Evolutionary conservation across 192 early-diverging fungal species (phyloP).

Genomic region (Coemansia sp.): DNA sequence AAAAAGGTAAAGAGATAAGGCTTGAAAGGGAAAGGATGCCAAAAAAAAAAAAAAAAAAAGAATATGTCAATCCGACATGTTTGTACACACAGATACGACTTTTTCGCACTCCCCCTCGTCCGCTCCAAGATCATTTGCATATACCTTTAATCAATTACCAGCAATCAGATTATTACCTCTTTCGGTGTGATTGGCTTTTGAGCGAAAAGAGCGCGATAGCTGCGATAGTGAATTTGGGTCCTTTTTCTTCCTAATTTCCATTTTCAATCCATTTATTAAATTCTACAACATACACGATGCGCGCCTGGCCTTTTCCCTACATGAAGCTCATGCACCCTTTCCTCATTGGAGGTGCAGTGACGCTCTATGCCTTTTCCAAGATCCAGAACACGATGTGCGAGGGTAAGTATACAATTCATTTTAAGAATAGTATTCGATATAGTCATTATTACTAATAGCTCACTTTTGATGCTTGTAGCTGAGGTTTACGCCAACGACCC

Average conservation of each 20-base stretch:
- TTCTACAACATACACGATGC: constrained; percentile 24
- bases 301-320: constrained; percentile 55
- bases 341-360: constrained; percentile 45
- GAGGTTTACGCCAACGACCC: constrained; percentile 51
- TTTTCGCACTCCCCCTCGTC: background rate
- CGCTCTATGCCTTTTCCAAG: constrained; percentile 42
- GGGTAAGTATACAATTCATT: constrained; percentile 24
- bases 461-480: constrained; percentile 17
- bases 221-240: background rate
- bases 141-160: background rate
- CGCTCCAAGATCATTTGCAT: background rate
- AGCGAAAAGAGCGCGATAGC: background rate
- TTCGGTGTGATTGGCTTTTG: no score
- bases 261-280: background rate
- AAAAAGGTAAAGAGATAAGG: background rate
- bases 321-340: constrained; percentile 59
- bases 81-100: background rate
- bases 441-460: background rate
- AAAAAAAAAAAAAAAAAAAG: constrained; percentile 1
- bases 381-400: constrained; percentile 56
- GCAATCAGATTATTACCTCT: background rate
- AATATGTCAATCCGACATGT: no score
- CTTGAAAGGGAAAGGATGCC: background rate
- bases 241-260: background rate
- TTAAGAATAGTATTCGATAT: background rate